Conservation (phyloP, 306 rosid genomes). For the Canavalia ensiformis region DNA sequence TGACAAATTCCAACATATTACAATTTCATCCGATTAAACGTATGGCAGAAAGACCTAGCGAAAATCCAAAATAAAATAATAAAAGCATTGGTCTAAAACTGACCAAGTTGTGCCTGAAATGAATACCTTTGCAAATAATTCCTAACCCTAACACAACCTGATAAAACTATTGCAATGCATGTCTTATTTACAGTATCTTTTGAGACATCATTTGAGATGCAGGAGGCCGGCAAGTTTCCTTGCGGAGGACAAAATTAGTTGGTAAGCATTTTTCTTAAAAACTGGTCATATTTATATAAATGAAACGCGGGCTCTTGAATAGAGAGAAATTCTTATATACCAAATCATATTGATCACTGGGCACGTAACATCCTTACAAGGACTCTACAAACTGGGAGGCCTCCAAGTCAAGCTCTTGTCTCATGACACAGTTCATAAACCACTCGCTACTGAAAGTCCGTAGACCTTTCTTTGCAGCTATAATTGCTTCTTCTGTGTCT, state of each 20-base stretch:
- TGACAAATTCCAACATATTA: neutral
- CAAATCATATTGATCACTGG: neutral
- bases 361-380: constrained; percentile 50
- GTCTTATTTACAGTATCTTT: neutral
- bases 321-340: constrained; percentile 27
- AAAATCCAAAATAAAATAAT: neutral
- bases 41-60: neutral
- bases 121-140: neutral
- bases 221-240: neutral
- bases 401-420: constrained; percentile 84
- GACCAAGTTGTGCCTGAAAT: neutral
- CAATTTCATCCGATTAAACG: neutral
- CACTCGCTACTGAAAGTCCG: constrained; percentile 82
- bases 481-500: constrained; percentile 75
- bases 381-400: constrained; percentile 86
- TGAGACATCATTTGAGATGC: constrained; percentile 20
- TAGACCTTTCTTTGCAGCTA: constrained; percentile 76
- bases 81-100: neutral
- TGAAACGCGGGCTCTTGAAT: neutral
- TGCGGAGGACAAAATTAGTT: neutral
- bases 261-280: constrained; percentile 1
- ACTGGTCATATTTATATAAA: neutral
- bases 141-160: neutral
- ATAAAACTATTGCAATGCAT: neutral
- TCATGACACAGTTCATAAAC: constrained; percentile 92